phyloP scores from a whole-genome alignment of 257 asterid genomes.

The Solanum appendiculatum region DNA sequence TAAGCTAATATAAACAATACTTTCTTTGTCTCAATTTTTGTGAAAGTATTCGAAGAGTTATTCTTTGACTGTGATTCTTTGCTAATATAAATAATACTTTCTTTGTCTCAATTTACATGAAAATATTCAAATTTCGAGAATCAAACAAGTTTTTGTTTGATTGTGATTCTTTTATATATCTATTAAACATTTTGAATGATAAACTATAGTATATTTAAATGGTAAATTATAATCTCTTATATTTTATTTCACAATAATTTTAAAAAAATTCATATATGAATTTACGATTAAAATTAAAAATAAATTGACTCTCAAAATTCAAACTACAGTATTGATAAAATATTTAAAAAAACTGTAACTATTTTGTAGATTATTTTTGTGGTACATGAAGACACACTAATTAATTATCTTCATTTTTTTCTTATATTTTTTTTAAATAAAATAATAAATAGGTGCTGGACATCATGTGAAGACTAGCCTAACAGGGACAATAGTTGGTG shows the following conservation, averaged over 20 bases:
- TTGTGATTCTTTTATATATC: neutral
- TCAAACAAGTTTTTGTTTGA: neutral
- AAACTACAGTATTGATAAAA: neutral
- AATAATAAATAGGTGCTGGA: neutral
- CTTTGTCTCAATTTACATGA: neutral
- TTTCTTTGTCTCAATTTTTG: neutral
- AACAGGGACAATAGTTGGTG: conserved; percentile 2
- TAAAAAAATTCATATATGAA: neutral
- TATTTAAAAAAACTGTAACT: neutral
- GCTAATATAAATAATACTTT: neutral
- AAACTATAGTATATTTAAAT: neutral
- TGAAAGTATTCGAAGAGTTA: rapidly evolving
- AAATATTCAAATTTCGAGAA: neutral
- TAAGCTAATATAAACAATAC: neutral
- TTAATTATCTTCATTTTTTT: neutral
- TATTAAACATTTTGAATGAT: neutral
- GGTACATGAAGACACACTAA: neutral
- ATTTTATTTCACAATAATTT: no score
- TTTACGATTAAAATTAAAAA: neutral
- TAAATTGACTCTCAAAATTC: neutral
- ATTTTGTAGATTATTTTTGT: neutral
- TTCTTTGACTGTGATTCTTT: neutral
- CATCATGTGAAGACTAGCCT: neutral
- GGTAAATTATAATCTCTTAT: no score
- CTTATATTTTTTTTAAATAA: neutral